Conservation (phyloP, 1,284 basidiomycete genomes). For the Paramarasmius palmivorus region DNA sequence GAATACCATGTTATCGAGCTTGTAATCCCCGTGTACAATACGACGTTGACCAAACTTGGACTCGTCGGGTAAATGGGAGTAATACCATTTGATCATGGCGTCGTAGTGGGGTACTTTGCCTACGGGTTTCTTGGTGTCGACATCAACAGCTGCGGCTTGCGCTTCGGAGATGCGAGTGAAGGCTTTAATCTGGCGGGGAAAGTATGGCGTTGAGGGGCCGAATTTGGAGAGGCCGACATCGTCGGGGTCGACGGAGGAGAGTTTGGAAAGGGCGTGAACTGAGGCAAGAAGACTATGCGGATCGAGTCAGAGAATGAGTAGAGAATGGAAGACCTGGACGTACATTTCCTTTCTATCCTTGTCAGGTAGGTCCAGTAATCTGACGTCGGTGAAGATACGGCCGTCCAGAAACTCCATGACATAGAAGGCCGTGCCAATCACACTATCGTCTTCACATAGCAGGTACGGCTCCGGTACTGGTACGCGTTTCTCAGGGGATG, state of each 20-base stretch:
- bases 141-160: slow-evolving; percentile 66
- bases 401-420: slow-evolving; percentile 95
- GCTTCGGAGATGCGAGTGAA: slow-evolving; percentile 73
- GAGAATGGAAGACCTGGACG: slow-evolving; percentile 21
- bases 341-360: slow-evolving; percentile 74
- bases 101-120: slow-evolving; percentile 75
- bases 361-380: slow-evolving; percentile 66
- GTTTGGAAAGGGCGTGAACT: slow-evolving; percentile 69
- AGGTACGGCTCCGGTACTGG: slow-evolving; percentile 87
- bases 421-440: slow-evolving; percentile 92
- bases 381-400: slow-evolving; percentile 86
- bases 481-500: slow-evolving; percentile 52
- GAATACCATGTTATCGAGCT: slow-evolving; percentile 94
- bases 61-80: slow-evolving; percentile 71
- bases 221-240: slow-evolving; percentile 77
- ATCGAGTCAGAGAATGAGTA: slow-evolving; percentile 61
- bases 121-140: slow-evolving; percentile 58
- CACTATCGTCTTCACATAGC: slow-evolving; percentile 74
- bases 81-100: slow-evolving; percentile 80
- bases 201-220: slow-evolving; percentile 81
- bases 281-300: slow-evolving; percentile 34
- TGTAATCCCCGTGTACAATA: slow-evolving; percentile 96
- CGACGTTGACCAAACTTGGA: slow-evolving; percentile 63
- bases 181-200: slow-evolving; percentile 90
- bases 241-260: slow-evolving; percentile 73